Evolutionary conservation across 1,284 basidiomycete genomes (phyloP), one percentile per base, ranked within the genome.

Genomic region (Abortiporus biennis): DNA sequence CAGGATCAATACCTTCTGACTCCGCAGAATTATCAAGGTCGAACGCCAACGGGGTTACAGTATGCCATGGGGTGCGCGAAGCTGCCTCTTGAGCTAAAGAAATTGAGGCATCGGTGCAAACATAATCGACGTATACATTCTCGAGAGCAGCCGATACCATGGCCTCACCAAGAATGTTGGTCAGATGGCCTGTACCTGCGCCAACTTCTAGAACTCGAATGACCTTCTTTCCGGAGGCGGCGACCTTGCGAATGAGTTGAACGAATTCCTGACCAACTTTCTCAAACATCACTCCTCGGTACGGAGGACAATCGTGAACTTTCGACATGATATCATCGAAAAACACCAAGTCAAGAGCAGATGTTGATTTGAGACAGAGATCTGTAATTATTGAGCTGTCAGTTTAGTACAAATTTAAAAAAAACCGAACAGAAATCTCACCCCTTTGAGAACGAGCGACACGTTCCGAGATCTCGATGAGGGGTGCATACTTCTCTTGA

Each of bases 181-280:
- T 57, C 13, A 57, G 38, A 20, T 47, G 35, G 6, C 55, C 55
- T 12, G 47, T 51, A 13, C 55, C 50, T 13, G 53, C 51, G 6
- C 54, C 50, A 21, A 57, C 47, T 42, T 57, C 55, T 13, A 57
- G 41, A 16, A 57, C 48, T 4, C 53, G 43, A 12, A 55, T 36
- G 6, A 54, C 54, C 4, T 43, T 49, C 37, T 55, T 57, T 17
- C 54, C 55, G 24, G 44, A 38, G 6, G 38, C 36, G n/a, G 51
- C 48, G 11, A 52, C 37, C 20, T 47, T 44, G n/a, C n/a, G n/a
- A n/a, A n/a, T n/a, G n/a, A n/a, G n/a, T n/a, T n/a, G n/a, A 16
- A 52, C 36, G 40, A 56, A 51, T 15, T 40, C 34, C 8, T 30
- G 13, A 19, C 44, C 43, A n/a, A 43, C 40, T 32, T 47, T 33